phyloP scores from a whole-genome alignment of 2,329 filamentous ascomycete species.

The Fusarium denticulatum region DNA sequence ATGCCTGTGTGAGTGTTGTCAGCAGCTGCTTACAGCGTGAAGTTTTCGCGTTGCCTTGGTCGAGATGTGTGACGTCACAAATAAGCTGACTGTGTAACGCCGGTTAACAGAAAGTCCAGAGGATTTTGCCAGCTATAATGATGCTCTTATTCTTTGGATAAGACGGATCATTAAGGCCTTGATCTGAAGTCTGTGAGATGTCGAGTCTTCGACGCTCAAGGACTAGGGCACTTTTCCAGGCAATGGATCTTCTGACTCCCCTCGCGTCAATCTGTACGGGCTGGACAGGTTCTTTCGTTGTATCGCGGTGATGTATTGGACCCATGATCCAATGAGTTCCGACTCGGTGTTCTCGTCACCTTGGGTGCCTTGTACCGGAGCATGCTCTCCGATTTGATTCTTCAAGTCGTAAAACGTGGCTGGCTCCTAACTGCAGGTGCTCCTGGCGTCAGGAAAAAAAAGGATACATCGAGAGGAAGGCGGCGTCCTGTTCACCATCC shows the following conservation, averaged over 20 bases:
- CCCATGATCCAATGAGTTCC: neutral
- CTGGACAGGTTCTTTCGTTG: rapidly evolving
- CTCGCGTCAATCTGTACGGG: rapidly evolving
- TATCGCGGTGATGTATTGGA: rapidly evolving
- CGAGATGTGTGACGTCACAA: neutral
- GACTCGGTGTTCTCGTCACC: rapidly evolving
- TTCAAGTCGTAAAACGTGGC: neutral
- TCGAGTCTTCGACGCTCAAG: no score
- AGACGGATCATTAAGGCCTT: no score
- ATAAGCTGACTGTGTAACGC: neutral
- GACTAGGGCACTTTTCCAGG: neutral
- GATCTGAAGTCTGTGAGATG: neutral
- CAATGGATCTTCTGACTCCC: neutral
- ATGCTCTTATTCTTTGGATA: no score
- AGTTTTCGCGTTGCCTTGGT: neutral
- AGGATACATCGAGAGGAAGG: neutral
- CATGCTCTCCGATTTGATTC: neutral
- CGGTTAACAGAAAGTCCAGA: neutral
- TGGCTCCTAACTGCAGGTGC: neutral
- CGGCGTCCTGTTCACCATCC: no score
- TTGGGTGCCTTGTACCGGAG: no score
- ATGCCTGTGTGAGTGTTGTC: neutral
- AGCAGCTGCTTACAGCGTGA: neutral
- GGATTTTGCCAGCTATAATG: no score
- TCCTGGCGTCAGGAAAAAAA: rapidly evolving